Conservation (phyloP, 352 stramenopile species). For the Phytophthora colocasiae region DNA sequence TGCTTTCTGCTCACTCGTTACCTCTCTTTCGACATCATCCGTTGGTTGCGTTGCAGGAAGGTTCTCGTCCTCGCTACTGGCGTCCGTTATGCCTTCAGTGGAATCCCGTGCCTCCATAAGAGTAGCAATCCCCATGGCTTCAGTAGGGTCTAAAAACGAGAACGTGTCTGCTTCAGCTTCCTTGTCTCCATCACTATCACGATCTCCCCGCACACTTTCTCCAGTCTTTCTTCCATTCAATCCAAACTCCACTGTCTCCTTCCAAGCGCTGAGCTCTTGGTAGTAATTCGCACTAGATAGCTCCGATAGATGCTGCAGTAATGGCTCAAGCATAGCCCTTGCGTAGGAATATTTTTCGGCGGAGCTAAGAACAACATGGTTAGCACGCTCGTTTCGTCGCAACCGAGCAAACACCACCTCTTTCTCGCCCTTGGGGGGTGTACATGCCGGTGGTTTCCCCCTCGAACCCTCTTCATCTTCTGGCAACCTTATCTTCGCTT, state of each 20-base stretch:
- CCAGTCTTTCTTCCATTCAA: not conserved
- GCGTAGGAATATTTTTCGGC: constrained; percentile 14
- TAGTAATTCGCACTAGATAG: constrained; percentile 20
- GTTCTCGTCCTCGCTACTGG: too few relatives aligned
- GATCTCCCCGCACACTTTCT: not conserved
- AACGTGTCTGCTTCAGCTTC: not conserved
- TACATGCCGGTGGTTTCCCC: too few relatives aligned
- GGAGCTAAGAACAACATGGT: constrained; percentile 14
- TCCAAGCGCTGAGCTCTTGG: constrained; percentile 10
- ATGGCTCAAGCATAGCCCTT: constrained; percentile 17
- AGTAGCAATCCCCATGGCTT: too few relatives aligned
- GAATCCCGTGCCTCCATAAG: too few relatives aligned
- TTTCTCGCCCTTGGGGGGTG: not conserved
- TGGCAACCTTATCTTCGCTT: too few relatives aligned
- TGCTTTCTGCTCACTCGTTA: too few relatives aligned
- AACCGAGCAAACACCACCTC: constrained; percentile 14
- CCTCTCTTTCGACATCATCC: too few relatives aligned
- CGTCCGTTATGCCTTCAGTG: too few relatives aligned
- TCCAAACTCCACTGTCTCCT: constrained; percentile 13
- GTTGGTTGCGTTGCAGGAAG: too few relatives aligned
- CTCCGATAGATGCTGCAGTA: constrained; percentile 17
- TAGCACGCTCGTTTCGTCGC: constrained; percentile 7
- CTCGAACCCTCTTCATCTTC: not conserved
- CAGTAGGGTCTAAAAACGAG: too few relatives aligned
- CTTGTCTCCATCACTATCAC: constrained; percentile 1